Base-by-base conservation (phyloP, 352 stramenopile species). In the Blastocystis sp. region DNA sequence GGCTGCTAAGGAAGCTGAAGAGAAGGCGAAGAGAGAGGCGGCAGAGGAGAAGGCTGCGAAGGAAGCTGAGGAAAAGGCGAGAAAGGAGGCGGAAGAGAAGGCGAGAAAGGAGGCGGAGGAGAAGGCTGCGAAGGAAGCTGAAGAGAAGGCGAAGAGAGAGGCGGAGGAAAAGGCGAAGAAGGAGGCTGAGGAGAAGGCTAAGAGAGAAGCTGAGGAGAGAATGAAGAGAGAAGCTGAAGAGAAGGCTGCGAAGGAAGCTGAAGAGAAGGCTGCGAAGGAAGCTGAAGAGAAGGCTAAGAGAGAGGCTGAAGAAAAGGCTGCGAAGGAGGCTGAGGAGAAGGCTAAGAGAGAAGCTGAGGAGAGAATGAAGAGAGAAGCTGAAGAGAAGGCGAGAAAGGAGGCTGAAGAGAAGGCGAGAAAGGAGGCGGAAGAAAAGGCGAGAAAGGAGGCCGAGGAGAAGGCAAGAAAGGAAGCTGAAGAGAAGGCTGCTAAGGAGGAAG, bases 21-120 rank as follows among this genome's bases (percentile, higher is more conserved):
- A 40, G n/a, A 57, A 62, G 48, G 57, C 52, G 65, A 57, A 84
- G 40, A 84, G 60, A 63, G 2, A 38, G 2, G 74, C 52, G 14
- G 74, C 48, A 57, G 74, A 84, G 42, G 66, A 68, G 61, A 68
- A 84, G 57, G 54, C 59, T 59, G 74, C 65, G 19, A 48, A 43
- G 40, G 43, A 34, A 81, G 71, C 69, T 38, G 69, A 38, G 24
- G 69, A 79, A 63, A 79, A 79, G 69, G 52, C n/a, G 38, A 54
- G 28, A 63, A 43, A 34, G 34, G 64, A 74, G 34, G 34, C 48
- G 0, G 48, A 57, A 14, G 48, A 57, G 11, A 57, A 57, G 48
- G 48, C 48, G 11, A 57, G 11, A 21, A 38, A 42, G 43, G 2
- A 52, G 6, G 64, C 64, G 0, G 64, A 34, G 21, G 64, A 74